Percentiles rank a stretch among this genome's conserved stretches.
phyloP scores from a whole-genome alignment of 352 stramenopile genomes.

The Phytophthora pisi region DNA sequence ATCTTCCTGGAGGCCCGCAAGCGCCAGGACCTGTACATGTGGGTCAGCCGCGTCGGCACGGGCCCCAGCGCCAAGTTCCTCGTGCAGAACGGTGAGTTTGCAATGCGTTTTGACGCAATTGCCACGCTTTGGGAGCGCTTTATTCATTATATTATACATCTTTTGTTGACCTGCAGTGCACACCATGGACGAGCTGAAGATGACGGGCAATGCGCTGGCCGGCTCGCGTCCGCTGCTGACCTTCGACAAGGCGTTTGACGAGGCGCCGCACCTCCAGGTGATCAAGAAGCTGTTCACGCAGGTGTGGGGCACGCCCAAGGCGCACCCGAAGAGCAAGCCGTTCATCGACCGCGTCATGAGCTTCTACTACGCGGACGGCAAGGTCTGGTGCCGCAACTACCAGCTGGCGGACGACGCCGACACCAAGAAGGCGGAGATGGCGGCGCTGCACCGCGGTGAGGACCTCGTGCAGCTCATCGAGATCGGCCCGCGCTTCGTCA shows the following conservation, averaged over 20 bases:
- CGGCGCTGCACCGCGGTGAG: constrained; percentile 82
- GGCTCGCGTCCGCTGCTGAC: constrained; percentile 97
- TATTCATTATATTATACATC: background rate
- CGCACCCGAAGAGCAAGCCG: constrained; percentile 99
- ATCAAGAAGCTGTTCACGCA: constrained; percentile 98
- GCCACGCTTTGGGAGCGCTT: background rate
- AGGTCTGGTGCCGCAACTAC: constrained; percentile 99
- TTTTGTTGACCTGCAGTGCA: constrained; percentile 83
- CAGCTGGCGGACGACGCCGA: constrained; percentile 88
- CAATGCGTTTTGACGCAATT: background rate
- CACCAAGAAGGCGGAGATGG: constrained; percentile 92
- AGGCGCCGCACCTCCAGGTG: constrained; percentile 91
- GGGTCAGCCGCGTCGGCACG: constrained; percentile 94
- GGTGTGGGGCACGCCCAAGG: constrained; percentile 95
- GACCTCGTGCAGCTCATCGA: constrained; percentile 97
- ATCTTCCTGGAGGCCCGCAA: constrained; percentile 98
- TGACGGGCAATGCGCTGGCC: constrained; percentile 98
- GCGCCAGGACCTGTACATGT: constrained; percentile 99
- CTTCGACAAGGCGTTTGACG: constrained; percentile 96
- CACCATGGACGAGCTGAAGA: constrained; percentile 99
- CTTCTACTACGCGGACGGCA: constrained; percentile 94
- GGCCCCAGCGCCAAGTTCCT: constrained; percentile 98
- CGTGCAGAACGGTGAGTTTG: constrained; percentile 93
- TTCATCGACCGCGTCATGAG: constrained; percentile 99
- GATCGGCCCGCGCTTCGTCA: constrained; percentile 99